Evolutionary conservation across 1,139 yeast genomes (phyloP).

Genomic region (Blastobotrys malaysiensis): DNA sequence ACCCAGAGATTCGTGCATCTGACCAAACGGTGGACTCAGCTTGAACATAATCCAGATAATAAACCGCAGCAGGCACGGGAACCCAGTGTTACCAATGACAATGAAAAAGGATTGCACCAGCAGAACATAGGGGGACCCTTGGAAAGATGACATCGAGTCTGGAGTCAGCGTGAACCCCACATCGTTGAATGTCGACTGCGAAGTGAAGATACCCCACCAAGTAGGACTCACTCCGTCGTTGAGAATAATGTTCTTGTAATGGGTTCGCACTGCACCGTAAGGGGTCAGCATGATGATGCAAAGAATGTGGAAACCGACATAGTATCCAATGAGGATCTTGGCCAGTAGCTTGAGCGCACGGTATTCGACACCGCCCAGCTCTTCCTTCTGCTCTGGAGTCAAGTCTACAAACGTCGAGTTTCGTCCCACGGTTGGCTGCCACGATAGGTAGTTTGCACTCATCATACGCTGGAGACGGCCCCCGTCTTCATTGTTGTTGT

Average conservation of each 20-base stretch:
- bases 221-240: slow-evolving; percentile 59
- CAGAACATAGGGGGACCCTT: slow-evolving; percentile 57
- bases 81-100: slow-evolving; percentile 89
- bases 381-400: slow-evolving; percentile 81
- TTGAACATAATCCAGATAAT: slow-evolving; percentile 76
- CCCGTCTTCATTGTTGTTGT: neutral
- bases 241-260: slow-evolving; percentile 43
- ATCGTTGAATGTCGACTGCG: slow-evolving; percentile 75
- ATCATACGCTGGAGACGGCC: slow-evolving; percentile 22
- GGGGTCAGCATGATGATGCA: slow-evolving; percentile 56
- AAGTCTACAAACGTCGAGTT: slow-evolving; percentile 86
- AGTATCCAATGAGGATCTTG: slow-evolving; percentile 59
- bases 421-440: slow-evolving; percentile 92
- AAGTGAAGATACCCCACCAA: slow-evolving; percentile 92
- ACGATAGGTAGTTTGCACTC: slow-evolving; percentile 60
- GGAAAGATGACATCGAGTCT: slow-evolving; percentile 67
- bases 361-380: slow-evolving; percentile 95
- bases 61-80: slow-evolving; percentile 74
- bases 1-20: slow-evolving; percentile 62
- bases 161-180: slow-evolving; percentile 77
- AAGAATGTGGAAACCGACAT: slow-evolving; percentile 67
- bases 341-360: slow-evolving; percentile 77
- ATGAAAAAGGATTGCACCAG: slow-evolving; percentile 62
- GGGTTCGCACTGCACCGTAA: slow-evolving; percentile 49
- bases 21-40: slow-evolving; percentile 52